These are phyloP conservation scores for Xylariaceae sp. DNA, from an alignment of 2,329 filamentous ascomycete species.

Conservation along the genomic window DNA sequence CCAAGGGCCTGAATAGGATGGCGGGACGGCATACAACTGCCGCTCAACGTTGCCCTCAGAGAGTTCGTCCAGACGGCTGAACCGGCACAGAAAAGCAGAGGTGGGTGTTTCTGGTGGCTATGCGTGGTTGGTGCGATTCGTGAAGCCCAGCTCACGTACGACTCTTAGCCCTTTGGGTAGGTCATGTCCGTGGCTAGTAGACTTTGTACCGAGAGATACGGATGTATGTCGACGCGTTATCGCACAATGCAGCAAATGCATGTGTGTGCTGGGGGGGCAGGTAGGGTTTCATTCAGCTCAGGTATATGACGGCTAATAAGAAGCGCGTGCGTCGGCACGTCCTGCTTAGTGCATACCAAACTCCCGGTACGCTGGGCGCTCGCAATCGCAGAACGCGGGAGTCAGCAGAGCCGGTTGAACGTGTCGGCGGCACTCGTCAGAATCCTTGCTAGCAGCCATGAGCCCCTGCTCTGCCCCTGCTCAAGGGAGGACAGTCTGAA, in stretches of 20 bases:
- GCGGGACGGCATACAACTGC: conserved; percentile 14
- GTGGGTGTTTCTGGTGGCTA: background rate
- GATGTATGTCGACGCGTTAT: no score
- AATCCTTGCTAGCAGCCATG: conserved; percentile 16
- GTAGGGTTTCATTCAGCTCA: conserved; percentile 20
- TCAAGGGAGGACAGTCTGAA: no score
- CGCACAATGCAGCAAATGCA: no score
- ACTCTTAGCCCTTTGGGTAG: conserved; percentile 17
- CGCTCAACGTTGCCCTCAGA: conserved; percentile 17
- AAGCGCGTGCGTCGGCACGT: conserved; percentile 30
- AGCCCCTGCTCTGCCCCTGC: no score
- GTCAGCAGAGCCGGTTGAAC: conserved; percentile 17
- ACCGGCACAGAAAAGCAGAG: conserved; percentile 10
- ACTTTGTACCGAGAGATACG: no score
- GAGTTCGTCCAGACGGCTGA: conserved; percentile 14
- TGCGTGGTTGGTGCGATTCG: background rate
- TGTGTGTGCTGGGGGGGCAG: background rate
- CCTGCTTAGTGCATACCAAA: conserved; percentile 29
- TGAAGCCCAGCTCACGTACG: no score
- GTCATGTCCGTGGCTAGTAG: background rate
- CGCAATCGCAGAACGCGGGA: conserved; percentile 19
- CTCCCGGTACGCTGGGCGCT: conserved; percentile 28
- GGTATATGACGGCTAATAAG: conserved; percentile 30
- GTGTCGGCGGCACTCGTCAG: conserved; percentile 17
- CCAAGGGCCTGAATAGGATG: no score